Evolutionary conservation across 163 green algal genomes (phyloP), one percentile per base, ranked within the genome.

Genomic region (Chlamydomonas reinhardtii): DNA sequence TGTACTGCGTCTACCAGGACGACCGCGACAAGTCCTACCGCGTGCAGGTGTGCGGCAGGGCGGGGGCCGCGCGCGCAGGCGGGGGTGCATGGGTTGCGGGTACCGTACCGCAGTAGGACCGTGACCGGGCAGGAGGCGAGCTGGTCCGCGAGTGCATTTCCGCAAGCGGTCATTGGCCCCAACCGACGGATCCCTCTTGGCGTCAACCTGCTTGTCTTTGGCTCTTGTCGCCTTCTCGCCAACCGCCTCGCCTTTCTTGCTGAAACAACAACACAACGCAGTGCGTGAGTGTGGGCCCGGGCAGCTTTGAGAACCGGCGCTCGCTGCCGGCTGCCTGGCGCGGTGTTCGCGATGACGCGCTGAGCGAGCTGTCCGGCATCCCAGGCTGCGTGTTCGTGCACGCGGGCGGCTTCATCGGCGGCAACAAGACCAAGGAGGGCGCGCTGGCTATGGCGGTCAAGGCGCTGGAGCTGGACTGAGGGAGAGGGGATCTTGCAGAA

Each of bases 371-470:
- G n/a, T 86, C 83, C 27, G 96, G 95, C 43, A 96, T 97, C 69
- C 88, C 91, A 14, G 96, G 94, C 32, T 95, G 97, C 78, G 93
- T 99, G 70, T 99, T 99, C 94, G 95, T 99, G 37, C 98, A 99
- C 89, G 94, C 94, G 2, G 91, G 74, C 4, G 98, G 98, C 4
- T 99, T 99, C 94, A 99, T 98, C 76, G 96, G 82, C 9, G 95
- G 95, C 17, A 96, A 97, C 85, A 89, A 91, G 69, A 98, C 94
- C 4, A 94, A 94, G 84, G 94, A 98, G 70, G 96, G 95, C 0
- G 94, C 91, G 61, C 77, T 98, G 35, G 92, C 90, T 68, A 97
- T 98, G 95, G 96, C 96, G 20, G 43, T 72, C 16, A 91, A 90
- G 68, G 89, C 85, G 2, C 84, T 97, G 29, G 65, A 56, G 37